Evolutionary conservation across 2,329 filamentous ascomycete genomes (phyloP).

Genomic region (Ustulina deusta): DNA sequence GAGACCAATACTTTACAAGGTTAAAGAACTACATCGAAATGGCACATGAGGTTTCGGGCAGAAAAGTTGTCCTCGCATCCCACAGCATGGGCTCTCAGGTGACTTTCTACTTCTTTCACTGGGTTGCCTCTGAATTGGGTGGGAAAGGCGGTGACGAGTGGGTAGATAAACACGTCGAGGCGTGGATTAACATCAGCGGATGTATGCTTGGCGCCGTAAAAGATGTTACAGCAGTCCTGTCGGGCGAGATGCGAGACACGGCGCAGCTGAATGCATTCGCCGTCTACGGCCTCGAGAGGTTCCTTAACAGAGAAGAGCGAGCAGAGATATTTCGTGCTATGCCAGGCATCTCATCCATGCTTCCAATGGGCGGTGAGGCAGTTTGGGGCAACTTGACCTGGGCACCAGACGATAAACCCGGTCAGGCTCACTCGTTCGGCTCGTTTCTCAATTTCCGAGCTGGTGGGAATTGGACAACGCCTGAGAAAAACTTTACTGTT

Average conservation of each 20-base stretch:
- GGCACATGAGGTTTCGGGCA: slow-evolving; percentile 76
- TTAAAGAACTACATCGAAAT: slow-evolving; percentile 92
- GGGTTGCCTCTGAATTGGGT: slow-evolving; percentile 82
- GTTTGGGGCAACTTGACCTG: slow-evolving; percentile 93
- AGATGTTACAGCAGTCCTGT: slow-evolving; percentile 88
- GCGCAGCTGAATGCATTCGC: slow-evolving; percentile 96
- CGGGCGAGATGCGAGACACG: slow-evolving; percentile 98
- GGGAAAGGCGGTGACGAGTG: slow-evolving; percentile 86
- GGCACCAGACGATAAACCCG: slow-evolving; percentile 87
- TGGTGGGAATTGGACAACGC: slow-evolving; percentile 71
- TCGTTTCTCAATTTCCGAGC: slow-evolving; percentile 85
- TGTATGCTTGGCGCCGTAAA: slow-evolving; percentile 98
- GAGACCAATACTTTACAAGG: slow-evolving; percentile 94
- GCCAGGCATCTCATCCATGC: slow-evolving; percentile 96
- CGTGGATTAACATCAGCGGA: slow-evolving; percentile 98
- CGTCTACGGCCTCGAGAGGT: slow-evolving; percentile 96
- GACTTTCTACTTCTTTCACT: slow-evolving; percentile 84
- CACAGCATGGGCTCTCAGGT: slow-evolving; percentile 99
- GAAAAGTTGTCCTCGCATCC: slow-evolving; percentile 87
- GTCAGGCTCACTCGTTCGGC: slow-evolving; percentile 80
- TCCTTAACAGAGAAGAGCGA: slow-evolving; percentile 88
- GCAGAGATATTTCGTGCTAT: slow-evolving; percentile 96
- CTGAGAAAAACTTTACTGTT: slow-evolving; percentile 83
- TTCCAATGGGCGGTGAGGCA: slow-evolving; percentile 90
- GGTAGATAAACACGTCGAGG: slow-evolving; percentile 90